Evolutionary conservation across 441 rosid species (phyloP), one percentile per base, ranked within the genome.

Genomic region (Pelargonium citronellum): DNA sequence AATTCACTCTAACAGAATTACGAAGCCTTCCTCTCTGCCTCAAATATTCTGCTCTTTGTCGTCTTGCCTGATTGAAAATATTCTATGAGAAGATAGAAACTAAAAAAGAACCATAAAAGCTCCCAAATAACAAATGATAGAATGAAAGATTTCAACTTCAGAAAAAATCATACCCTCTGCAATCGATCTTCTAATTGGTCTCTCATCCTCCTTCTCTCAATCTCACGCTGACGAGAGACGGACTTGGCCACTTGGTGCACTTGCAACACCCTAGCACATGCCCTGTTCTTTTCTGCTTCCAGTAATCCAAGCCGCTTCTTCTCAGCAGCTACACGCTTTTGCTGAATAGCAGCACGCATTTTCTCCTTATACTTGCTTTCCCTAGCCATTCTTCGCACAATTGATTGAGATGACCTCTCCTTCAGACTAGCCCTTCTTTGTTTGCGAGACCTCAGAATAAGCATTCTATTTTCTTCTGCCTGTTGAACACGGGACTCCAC

Each of bases 311-410:
- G 76, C 15, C 99, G 87, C 79, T 95, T 95, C 83, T 83, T 91
- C 87, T 95, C 98, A 12, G 99, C 98, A 76, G 96, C 93, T 20
- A 74, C 84, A 74, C 99, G 91, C 79, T 91, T 95, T 80, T 92
- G 96, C 81, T 88, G 84, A 62, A 91, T 89, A 12, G 97, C 89
- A 71, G 97, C 88, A 71, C 81, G 80, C 8, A 92, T 89, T n/a
- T 87, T 57, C 80, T 95, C 98, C 81, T 86, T 95, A 60, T 95
- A 91, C 87, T 87, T 95, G 75, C 86, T 91, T 79, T 95, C 99
- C 73, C 90, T 78, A 10, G 88, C 85, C 87, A 88, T 85, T 80
- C 92, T 86, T 75, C 92, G 82, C 86, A 80, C 62, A 74, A 92
- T 79, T 69, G 95, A 90, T 74, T 89, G 98, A 55, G 89, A 88